Conservation (phyloP, 73 alveolate genomes). For the Stentor coeruleus region DNA sequence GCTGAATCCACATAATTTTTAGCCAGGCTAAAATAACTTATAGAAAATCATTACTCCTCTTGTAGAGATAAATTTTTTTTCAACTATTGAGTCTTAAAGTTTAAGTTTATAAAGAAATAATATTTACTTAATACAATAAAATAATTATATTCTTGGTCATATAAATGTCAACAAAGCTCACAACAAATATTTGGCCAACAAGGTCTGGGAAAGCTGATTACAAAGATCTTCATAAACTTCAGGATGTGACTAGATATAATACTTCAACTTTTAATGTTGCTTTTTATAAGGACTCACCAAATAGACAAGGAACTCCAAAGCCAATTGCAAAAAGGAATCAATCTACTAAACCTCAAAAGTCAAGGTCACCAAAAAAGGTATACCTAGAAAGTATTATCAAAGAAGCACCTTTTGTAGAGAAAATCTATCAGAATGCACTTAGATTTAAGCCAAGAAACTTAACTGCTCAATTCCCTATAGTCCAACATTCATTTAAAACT, state of each 20-base stretch:
- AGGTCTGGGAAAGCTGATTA: constrained; percentile 8
- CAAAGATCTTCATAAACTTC: not conserved
- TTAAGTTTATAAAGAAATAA: no score
- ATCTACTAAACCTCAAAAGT: not conserved
- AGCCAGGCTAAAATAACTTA: no score
- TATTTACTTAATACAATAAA: no score
- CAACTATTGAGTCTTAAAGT: no score
- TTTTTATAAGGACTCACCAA: constrained; percentile 4
- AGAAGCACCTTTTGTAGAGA: not conserved
- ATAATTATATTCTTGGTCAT: no score
- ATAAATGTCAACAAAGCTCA: not conserved
- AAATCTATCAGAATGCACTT: not conserved
- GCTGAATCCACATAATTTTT: no score
- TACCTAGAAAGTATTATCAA: not conserved
- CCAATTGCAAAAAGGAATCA: not conserved
- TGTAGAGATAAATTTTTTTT: no score
- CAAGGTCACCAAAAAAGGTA: not conserved
- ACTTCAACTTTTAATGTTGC: not conserved
- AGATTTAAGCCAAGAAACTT: not conserved
- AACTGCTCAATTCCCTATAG: not conserved
- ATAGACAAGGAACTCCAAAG: constrained; percentile 7
- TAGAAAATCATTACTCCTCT: no score
- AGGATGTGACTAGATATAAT: constrained; percentile 19
- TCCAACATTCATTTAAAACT: not conserved
- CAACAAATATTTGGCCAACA: not conserved